Evolutionary conservation across 192 early-diverging fungal species (phyloP), one percentile per base, ranked within the genome.

Genomic region (Rhizoclosmatium globosum): DNA sequence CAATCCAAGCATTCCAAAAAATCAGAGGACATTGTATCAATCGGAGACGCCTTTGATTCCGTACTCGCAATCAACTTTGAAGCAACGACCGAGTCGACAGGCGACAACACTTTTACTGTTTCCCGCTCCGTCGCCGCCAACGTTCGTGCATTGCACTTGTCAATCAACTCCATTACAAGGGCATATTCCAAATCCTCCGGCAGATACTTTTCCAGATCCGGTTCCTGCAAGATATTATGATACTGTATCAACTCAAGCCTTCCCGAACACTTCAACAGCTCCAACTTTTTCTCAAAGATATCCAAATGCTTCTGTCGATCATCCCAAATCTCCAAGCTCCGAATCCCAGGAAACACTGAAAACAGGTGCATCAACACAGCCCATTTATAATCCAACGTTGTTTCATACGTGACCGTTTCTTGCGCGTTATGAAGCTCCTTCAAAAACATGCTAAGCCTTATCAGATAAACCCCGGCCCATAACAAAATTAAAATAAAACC

Each of bases 371-470:
- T 21, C 41, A 87, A 57, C 15, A 89, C 85, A 47, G 75, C 78
- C 41, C 86, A 71, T 72, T 89, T 89, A 76, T 84, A 89, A 68
- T 89, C 87, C 39, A 89, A 76, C 56, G 87, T 87, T 0, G 87
- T 80, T 39, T 53, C 53, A 21, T 23, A 23, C 21, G 62, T 19
- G 23, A 57, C 47, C 15, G 39, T 46, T 39, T 23, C 45, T 2
- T 46, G 31, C 15, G 39, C 41, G 67, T 68, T 46, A 17, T 39
- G 13, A 43, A 17, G 31, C 47, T 72, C 70, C 43, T 72, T 57
- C 31, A 72, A 38, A 7, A 57, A 57, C 38, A 72, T 42, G 3
- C 64, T 65, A 39, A 65, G 7, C 19, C 21, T 17, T n/a, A 17
- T 58, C 57, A 3, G 57, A 21, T 58, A n/a, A n/a, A 58, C 57